These are phyloP conservation scores for Lichtheimia corymbifera DNA, from an alignment of 371 early-diverging fungal species.

Conservation along the genomic window DNA sequence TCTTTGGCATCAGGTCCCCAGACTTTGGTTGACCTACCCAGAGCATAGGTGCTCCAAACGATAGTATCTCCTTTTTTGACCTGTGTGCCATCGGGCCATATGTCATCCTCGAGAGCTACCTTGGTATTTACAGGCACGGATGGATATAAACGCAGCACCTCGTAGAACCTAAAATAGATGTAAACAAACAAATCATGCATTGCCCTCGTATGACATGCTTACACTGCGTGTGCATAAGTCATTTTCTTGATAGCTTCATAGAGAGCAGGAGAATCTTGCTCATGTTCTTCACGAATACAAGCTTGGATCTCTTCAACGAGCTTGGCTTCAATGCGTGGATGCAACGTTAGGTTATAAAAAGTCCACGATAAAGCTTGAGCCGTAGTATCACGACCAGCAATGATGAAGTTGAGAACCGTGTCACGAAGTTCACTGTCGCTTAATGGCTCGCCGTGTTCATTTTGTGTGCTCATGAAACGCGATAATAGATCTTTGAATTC, in stretches of 20 bases:
- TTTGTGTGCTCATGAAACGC: constrained; percentile 60
- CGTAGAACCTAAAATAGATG: constrained; percentile 42
- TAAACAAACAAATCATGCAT: constrained; percentile 6
- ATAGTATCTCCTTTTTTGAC: constrained; percentile 59
- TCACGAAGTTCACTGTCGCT: constrained; percentile 62
- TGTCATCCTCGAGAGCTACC: constrained; percentile 62
- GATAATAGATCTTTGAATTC: constrained; percentile 58
- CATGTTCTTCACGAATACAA: constrained; percentile 26
- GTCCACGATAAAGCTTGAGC: constrained; percentile 77
- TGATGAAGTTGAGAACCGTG: constrained; percentile 70
- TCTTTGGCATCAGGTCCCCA: constrained; percentile 64
- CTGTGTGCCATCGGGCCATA: constrained; percentile 68
- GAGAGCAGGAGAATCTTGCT: constrained; percentile 24
- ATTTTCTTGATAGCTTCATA: constrained; percentile 53
- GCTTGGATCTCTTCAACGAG: constrained; percentile 58
- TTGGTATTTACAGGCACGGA: constrained; percentile 71
- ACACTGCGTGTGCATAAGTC: constrained; percentile 62
- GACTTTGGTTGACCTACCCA: constrained; percentile 50
- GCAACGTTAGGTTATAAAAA: constrained; percentile 55
- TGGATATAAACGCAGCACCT: constrained; percentile 73
- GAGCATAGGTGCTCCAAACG: constrained; percentile 50
- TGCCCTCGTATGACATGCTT: constrained; percentile 11
- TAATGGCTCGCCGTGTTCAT: constrained; percentile 52
- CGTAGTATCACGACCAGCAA: constrained; percentile 71
- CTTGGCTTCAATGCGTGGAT: constrained; percentile 54